These are phyloP conservation scores for Neurospora discreta DNA, from an alignment of 495 filamentous ascomycete species.

Conservation along the genomic window DNA sequence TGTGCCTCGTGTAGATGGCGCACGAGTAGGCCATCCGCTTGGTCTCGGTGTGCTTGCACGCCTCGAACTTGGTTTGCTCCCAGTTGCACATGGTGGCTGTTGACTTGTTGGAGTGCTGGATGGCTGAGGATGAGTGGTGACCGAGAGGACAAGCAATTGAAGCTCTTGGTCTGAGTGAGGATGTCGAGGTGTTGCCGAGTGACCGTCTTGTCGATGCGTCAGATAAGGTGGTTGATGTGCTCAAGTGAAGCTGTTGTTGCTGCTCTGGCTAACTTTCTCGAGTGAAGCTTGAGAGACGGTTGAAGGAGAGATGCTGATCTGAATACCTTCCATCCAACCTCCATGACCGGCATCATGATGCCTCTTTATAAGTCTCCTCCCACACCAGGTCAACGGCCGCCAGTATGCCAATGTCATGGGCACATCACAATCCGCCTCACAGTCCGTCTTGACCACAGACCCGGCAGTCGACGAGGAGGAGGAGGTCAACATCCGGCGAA, in stretches of 20 bases:
- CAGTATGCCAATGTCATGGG: neutral
- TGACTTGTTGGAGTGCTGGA: neutral
- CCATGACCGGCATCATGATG: neutral
- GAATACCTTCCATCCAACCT: neutral
- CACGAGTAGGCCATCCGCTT: constrained; percentile 11
- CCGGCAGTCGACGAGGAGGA: neutral
- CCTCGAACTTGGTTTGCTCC: constrained; percentile 8
- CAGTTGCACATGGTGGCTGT: constrained; percentile 9
- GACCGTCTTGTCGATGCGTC: neutral
- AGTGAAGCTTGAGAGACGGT: neutral
- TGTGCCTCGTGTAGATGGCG: constrained; percentile 10
- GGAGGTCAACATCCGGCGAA: neutral
- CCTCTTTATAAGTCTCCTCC: neutral
- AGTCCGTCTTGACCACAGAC: neutral
- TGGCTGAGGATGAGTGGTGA: neutral
- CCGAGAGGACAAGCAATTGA: neutral
- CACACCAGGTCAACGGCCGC: neutral
- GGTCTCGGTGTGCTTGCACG: constrained; percentile 7
- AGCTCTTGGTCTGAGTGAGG: neutral
- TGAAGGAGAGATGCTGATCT: neutral
- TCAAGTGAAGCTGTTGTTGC: neutral
- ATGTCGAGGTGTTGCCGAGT: neutral
- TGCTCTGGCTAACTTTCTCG: neutral
- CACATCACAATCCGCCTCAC: neutral
- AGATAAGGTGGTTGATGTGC: neutral